Evolutionary conservation across 1,284 basidiomycete species (phyloP).

Genomic region (Apiotrichum laibachii): DNA sequence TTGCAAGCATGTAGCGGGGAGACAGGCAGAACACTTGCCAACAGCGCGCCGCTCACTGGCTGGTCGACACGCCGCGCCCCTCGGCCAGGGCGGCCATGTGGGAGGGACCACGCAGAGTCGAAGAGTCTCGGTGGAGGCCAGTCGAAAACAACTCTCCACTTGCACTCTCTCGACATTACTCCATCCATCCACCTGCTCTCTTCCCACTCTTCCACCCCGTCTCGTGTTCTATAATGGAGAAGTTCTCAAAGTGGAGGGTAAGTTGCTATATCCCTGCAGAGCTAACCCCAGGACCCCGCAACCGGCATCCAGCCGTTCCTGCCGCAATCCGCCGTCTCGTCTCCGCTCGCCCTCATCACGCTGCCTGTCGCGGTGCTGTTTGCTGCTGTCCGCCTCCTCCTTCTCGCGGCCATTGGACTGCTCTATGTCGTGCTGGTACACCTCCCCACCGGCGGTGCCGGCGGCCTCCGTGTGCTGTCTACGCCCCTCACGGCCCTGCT

Average conservation of each 20-base stretch:
- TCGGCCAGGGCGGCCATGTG: no score
- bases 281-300: conserved; percentile 42
- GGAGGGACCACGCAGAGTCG: no score
- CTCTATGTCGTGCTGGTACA: conserved; percentile 17
- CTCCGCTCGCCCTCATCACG: conserved; percentile 36
- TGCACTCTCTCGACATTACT: background rate
- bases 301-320: conserved; percentile 45
- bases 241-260: conserved; percentile 53
- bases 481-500: conserved; percentile 30
- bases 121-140: no score
- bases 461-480: conserved; percentile 5
- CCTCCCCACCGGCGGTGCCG: background rate
- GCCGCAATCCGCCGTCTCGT: conserved; percentile 3
- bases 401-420: conserved; percentile 20
- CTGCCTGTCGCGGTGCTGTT: conserved; percentile 25
- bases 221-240: conserved; percentile 42
- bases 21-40: no score
- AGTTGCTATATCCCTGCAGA: conserved; percentile 8
- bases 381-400: conserved; percentile 23
- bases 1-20: no score
- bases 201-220: background rate
- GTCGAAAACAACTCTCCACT: no score
- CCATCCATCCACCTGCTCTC: background rate
- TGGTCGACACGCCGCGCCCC: no score
- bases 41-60: no score